Conservation (phyloP, 768 basidiomycete species). For the Lactarius akahatsu region DNA sequence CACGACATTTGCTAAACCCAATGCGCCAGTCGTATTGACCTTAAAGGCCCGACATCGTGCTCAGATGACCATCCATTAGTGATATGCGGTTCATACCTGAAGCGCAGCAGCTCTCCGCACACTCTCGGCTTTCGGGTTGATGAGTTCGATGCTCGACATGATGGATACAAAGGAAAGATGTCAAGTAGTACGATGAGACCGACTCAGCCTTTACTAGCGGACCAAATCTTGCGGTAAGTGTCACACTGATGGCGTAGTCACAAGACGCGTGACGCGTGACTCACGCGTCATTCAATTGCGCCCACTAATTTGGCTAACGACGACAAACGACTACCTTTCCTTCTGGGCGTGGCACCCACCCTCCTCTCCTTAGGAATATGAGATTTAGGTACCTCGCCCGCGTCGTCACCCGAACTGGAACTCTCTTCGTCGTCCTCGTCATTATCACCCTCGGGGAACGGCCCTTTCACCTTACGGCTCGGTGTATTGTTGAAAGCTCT, state of each 20-base stretch:
- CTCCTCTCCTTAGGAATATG: conserved; percentile 30
- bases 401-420: conserved; percentile 25
- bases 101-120: conserved; percentile 86
- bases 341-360: conserved; percentile 12
- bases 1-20: conserved; percentile 96
- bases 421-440: conserved; percentile 23
- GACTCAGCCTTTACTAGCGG: not conserved
- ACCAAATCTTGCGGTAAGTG: conserved; percentile 1
- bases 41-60: conserved; percentile 36
- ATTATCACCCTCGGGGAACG: conserved; percentile 3
- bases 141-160: conserved; percentile 81
- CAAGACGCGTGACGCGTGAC: conserved; percentile 13
- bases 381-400: conserved; percentile 2
- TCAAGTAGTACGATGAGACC: not conserved
- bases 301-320: conserved; percentile 11
- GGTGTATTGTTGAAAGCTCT: conserved; percentile 7
- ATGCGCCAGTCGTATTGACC: conserved; percentile 92
- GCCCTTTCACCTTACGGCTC: conserved; percentile 9
- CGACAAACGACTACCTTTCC: conserved; percentile 18
- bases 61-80: conserved; percentile 26
- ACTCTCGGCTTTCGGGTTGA: conserved; percentile 96
- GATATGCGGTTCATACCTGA: conserved; percentile 56
- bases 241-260: conserved; percentile 14
- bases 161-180: conserved; percentile 3
- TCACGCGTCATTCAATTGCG: conserved; percentile 7